Conservation (phyloP, 1,284 basidiomycete genomes). For the Sporisorium scitamineum region DNA sequence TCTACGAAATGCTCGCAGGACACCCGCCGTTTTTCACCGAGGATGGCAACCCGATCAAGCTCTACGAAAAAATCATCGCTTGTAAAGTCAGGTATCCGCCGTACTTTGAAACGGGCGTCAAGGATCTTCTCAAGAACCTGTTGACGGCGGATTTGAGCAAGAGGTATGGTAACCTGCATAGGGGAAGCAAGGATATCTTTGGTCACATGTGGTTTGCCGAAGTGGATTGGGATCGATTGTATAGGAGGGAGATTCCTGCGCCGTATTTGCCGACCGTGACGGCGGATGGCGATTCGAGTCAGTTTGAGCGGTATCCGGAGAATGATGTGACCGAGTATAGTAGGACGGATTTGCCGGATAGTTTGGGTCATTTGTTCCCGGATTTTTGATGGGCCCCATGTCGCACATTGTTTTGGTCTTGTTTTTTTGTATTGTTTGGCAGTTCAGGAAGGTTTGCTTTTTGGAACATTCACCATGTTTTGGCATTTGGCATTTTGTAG, state of each 20-base stretch:
- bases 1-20: constrained; percentile 74
- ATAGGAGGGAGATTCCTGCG: constrained; percentile 89
- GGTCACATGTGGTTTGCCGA: constrained; percentile 96
- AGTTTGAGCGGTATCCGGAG: constrained; percentile 66
- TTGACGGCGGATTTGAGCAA: constrained; percentile 90
- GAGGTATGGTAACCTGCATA: constrained; percentile 89
- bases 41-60: constrained; percentile 77
- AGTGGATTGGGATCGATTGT: constrained; percentile 91
- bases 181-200: constrained; percentile 95
- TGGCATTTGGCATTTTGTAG: background rate
- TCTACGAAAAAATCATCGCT: constrained; percentile 93
- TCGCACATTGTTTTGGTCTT: background rate
- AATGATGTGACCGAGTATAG: constrained; percentile 64
- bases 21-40: constrained; percentile 70
- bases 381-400: no score
- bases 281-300: constrained; percentile 70
- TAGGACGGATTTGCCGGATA: constrained; percentile 57
- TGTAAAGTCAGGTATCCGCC: constrained; percentile 91
- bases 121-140: constrained; percentile 86
- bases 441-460: constrained; percentile 1
- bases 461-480: constrained; percentile 1
- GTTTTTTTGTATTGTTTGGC: background rate
- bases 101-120: constrained; percentile 84
- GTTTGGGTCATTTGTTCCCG: constrained; percentile 61
- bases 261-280: constrained; percentile 82